phyloP scores from a whole-genome alignment of 169 alveolate species.

The Eimeria falciformis region DNA sequence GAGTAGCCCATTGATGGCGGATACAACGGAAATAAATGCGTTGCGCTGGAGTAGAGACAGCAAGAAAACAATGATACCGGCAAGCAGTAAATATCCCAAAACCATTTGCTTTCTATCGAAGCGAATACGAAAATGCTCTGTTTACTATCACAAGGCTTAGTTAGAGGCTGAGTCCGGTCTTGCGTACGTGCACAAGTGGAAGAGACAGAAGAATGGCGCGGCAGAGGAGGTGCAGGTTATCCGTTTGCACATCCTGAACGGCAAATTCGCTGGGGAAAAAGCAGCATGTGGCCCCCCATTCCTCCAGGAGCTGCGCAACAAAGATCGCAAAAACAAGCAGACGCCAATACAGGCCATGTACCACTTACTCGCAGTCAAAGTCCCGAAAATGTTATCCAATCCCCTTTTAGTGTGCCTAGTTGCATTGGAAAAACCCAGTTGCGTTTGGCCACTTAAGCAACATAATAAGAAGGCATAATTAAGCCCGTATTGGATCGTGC shows the following conservation, averaged over 20 bases:
- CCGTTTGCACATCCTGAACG: slow-evolving; percentile 72
- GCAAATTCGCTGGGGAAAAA: slow-evolving; percentile 75
- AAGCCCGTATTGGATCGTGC: too few species aligned
- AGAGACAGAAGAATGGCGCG: slow-evolving; percentile 70
- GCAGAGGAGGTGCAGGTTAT: slow-evolving; percentile 63
- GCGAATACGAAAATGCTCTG: too few species aligned
- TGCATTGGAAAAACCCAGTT: too few species aligned
- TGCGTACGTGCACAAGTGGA: slow-evolving; percentile 62
- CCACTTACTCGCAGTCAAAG: not conserved
- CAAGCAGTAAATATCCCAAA: too few species aligned
- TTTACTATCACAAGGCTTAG: too few species aligned
- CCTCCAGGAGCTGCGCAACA: slow-evolving; percentile 71
- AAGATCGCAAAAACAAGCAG: not conserved
- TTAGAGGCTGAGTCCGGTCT: too few species aligned
- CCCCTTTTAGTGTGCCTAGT: not conserved
- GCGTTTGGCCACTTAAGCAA: too few species aligned
- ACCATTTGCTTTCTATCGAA: too few species aligned
- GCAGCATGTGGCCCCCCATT: slow-evolving; percentile 68
- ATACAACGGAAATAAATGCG: slow-evolving; percentile 17
- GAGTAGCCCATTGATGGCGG: slow-evolving; percentile 54
- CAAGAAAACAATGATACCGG: not conserved
- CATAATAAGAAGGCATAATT: too few species aligned
- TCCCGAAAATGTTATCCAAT: not conserved
- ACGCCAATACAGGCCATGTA: not conserved
- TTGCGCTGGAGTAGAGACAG: slow-evolving; percentile 27